Percentiles rank a stretch among this genome's conserved stretches.
Conservation (phyloP, 2,329 filamentous ascomycete species). For the Cytospora leucostoma region DNA sequence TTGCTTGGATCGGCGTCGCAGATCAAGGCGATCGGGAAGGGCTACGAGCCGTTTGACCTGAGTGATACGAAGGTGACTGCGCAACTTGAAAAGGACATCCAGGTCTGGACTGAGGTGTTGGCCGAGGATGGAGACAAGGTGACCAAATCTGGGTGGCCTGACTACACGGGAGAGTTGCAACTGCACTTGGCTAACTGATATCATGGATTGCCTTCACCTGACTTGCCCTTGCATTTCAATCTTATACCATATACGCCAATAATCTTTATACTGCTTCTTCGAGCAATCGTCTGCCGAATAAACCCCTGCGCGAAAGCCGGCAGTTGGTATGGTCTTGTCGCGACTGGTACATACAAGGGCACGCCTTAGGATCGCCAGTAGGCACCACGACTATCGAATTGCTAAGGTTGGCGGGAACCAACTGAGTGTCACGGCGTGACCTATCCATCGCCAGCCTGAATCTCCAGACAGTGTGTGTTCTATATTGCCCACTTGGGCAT, state of each 20-base stretch:
- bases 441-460: neutral
- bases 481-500: neutral
- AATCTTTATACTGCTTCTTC: neutral
- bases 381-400: too few relatives aligned
- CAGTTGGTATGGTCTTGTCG: too few relatives aligned
- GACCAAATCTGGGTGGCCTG: constrained; percentile 3
- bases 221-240: neutral
- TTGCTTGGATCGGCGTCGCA: constrained; percentile 6
- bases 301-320: too few relatives aligned
- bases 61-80: constrained; percentile 2
- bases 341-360: too few relatives aligned
- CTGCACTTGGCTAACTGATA: neutral
- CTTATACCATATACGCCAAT: neutral
- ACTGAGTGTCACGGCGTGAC: too few relatives aligned
- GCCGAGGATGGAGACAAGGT: constrained; percentile 7
- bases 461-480: neutral
- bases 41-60: constrained; percentile 15
- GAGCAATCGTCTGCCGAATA: neutral
- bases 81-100: constrained; percentile 8
- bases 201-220: neutral
- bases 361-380: too few relatives aligned
- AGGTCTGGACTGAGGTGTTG: neutral
- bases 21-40: constrained; percentile 9
- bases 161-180: constrained; percentile 6
- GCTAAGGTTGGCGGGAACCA: too few relatives aligned